Evolutionary conservation across 1,284 basidiomycete genomes (phyloP), one percentile per base, ranked within the genome.

Genomic region (Ganoderma multipileum): DNA sequence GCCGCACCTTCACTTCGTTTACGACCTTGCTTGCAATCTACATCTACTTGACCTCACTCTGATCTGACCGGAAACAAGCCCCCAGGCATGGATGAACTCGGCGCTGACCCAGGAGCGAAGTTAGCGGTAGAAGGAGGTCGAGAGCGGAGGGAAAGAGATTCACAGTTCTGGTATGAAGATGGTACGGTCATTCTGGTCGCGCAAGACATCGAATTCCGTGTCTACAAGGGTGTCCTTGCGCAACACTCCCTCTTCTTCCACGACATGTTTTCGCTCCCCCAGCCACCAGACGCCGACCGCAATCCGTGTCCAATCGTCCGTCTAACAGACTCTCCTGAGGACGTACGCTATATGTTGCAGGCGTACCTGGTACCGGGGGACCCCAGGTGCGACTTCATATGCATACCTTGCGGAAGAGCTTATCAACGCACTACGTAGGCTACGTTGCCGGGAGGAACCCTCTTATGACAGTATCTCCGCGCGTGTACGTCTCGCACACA

Each of bases 151-250:
- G 28, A 44, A 39, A 16, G 54, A 39, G 67, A 71, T 47, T 39
- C 44, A 12, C 61, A 69, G 12, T 69, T 72, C 64, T 69, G 71
- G 71, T 68, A 44, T 28, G 58, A 66, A 18, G 68, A 72, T 54
- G 66, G 68, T 4, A 72, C 60, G 20, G n/a, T 72, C 47, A 63
- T 65, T n/a, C 52, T 72, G 38, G 38, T 66, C 28, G 66, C 68
- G 11, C 42, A 63, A 20, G 39, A 68, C 44, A 54, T 68, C 26
- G 58, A 62, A 11, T 69, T 72, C 16, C 64, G 64, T 9, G 65
- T 72, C 3, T 68, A 64, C 63, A 54, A 59, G 14, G 66, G 68
- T 14, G 20, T 69, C 44, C 68, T 72, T 14, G 66, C 71, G 2
- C 55, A 66, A 3, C 64, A 62, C 26, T 72, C 71, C 0, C 66